Evolutionary conservation across 2,329 filamentous ascomycete genomes (phyloP).

Genomic region (Stagonosporopsis vannaccii): DNA sequence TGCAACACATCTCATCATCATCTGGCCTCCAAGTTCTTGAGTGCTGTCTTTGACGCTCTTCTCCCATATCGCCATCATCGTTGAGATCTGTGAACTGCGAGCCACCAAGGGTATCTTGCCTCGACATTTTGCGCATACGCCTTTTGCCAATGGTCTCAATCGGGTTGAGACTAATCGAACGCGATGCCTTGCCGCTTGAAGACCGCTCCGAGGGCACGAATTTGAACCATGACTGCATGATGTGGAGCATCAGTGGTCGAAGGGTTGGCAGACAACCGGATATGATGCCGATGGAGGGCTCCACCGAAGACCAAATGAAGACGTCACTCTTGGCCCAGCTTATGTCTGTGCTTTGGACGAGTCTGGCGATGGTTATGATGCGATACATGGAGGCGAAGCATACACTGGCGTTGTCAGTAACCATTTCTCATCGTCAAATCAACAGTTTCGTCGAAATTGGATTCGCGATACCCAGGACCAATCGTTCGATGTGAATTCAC

Average conservation of each 20-base stretch:
- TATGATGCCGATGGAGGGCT: conserved; percentile 38
- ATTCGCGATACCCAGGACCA: no score
- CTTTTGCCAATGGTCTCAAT: conserved; percentile 35
- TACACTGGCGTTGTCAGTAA: conserved; percentile 19
- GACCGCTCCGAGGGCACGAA: conserved; percentile 20
- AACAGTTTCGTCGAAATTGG: no score
- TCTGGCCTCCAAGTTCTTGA: conserved; percentile 27
- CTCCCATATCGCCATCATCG: conserved; percentile 2
- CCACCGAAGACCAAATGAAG: conserved; percentile 39
- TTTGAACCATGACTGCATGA: conserved; percentile 20
- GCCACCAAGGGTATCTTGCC: conserved; percentile 23
- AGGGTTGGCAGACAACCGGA: conserved; percentile 35
- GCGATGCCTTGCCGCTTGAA: conserved; percentile 11
- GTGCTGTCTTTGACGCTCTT: not conserved
- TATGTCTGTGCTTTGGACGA: conserved; percentile 30
- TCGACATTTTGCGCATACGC: conserved; percentile 28
- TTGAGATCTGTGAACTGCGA: conserved; percentile 20
- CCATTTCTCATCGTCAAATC: not conserved
- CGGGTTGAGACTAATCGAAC: conserved; percentile 15
- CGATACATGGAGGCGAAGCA: conserved; percentile 39
- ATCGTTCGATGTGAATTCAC: not conserved
- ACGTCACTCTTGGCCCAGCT: conserved; percentile 39
- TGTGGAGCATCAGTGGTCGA: conserved; percentile 27
- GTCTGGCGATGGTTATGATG: conserved; percentile 32
- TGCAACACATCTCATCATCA: conserved; percentile 32